Evolutionary conservation across 176 grass and related monocot species (phyloP).

Genomic region (Carex parvula): DNA sequence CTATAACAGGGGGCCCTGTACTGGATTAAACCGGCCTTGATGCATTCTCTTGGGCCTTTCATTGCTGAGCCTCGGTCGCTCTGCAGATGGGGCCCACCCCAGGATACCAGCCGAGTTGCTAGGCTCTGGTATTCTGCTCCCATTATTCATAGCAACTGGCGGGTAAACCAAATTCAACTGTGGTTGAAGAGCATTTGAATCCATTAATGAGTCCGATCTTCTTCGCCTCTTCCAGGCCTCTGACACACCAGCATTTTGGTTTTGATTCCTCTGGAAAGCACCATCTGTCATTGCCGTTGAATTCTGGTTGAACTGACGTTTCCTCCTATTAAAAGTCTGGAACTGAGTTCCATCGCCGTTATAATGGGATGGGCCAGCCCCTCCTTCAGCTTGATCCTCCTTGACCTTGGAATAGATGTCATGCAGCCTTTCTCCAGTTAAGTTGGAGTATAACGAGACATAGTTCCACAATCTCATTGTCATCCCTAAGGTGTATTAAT

Average conservation of each 20-base stretch:
- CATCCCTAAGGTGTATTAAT: constrained; percentile 60
- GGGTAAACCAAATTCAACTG: constrained; percentile 41
- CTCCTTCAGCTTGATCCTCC: constrained; percentile 74
- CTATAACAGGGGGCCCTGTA: constrained; percentile 59
- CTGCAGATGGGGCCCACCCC: constrained; percentile 72
- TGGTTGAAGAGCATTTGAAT: not conserved
- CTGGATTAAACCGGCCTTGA: constrained; percentile 49
- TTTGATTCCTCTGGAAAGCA: constrained; percentile 26
- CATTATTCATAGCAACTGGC: constrained; percentile 49
- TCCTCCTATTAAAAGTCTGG: constrained; percentile 59
- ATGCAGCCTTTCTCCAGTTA: constrained; percentile 70
- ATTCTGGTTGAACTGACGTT: constrained; percentile 47
- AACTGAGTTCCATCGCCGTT: constrained; percentile 51
- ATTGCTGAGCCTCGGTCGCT: constrained; percentile 60
- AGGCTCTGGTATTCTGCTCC: constrained; percentile 50
- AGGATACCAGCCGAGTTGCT: constrained; percentile 87
- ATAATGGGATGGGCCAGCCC: constrained; percentile 69
- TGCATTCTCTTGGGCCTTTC: constrained; percentile 68
- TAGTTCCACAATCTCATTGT: constrained; percentile 95
- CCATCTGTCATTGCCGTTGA: constrained; percentile 57
- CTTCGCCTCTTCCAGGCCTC: constrained; percentile 87
- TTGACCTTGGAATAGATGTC: constrained; percentile 89
- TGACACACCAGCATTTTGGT: constrained; percentile 56
- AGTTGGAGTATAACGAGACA: constrained; percentile 87
- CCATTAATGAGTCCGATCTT: constrained; percentile 47